Percentiles rank a stretch among this genome's conserved stretches.
These are phyloP conservation scores for Phialophora tarda DNA, from an alignment of 2,329 filamentous ascomycete genomes.

Conservation along the genomic window DNA sequence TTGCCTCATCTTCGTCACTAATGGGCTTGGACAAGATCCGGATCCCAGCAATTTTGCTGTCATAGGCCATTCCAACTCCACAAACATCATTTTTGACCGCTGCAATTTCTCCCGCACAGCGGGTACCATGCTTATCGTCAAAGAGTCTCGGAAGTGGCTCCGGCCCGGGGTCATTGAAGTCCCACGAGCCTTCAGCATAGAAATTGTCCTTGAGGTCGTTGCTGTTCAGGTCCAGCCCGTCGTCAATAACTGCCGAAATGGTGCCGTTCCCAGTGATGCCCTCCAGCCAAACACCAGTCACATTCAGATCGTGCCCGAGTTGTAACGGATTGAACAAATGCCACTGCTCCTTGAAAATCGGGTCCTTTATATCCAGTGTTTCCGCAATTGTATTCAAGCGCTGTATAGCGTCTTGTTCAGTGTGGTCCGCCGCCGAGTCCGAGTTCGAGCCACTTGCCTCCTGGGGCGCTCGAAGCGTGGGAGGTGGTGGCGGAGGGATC, in stretches of 20 bases:
- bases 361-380: slow-evolving; percentile 78
- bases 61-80: slow-evolving; percentile 93
- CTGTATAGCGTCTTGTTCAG: slow-evolving; percentile 57
- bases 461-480: slow-evolving; percentile 33
- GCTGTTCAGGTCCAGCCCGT: slow-evolving; percentile 95
- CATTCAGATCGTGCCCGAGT: slow-evolving; percentile 88
- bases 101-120: slow-evolving; percentile 92
- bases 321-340: slow-evolving; percentile 86
- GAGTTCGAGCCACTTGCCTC: slow-evolving; percentile 11
- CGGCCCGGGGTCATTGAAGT: slow-evolving; percentile 85
- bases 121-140: slow-evolving; percentile 89
- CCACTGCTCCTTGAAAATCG: slow-evolving; percentile 94
- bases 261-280: slow-evolving; percentile 88
- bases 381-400: slow-evolving; percentile 66
- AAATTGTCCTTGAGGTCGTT: slow-evolving; percentile 92
- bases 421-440: slow-evolving; percentile 35
- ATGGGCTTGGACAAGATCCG: slow-evolving; percentile 92
- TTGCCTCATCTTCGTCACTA: slow-evolving; percentile 87
- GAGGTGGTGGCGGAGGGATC: slow-evolving; percentile 46
- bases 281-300: slow-evolving; percentile 89
- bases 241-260: slow-evolving; percentile 93
- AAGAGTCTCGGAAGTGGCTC: slow-evolving; percentile 81
- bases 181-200: slow-evolving; percentile 88
- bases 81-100: slow-evolving; percentile 92
- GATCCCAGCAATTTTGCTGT: slow-evolving; percentile 86